Evolutionary conservation across 2,329 filamentous ascomycete genomes (phyloP), one percentile per base, ranked within the genome.

Genomic region (Gremmenia infestans): DNA sequence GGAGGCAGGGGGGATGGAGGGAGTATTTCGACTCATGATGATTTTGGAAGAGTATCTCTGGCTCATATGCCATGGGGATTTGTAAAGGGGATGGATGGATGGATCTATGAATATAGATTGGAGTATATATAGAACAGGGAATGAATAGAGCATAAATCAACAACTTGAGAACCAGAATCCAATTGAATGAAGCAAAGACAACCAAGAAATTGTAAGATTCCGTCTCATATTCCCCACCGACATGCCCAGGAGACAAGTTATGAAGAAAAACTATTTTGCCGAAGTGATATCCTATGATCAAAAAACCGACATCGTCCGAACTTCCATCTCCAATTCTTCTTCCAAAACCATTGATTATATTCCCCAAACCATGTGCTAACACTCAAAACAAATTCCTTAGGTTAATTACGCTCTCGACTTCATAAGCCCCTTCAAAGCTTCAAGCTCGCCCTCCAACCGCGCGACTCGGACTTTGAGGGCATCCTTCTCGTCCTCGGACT

Each of bases 401-500:
- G 42, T 35, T 25, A 25, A 6, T 6, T n/a, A 52, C 17, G 15
- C 25, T 48, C 35, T 32, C 35, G 43, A 25, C 32, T 11, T 43
- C 43, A 68, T 49, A 71, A 83, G 74, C 59, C 77, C 78, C 63
- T 79, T 76, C 55, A 89, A 71, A 11, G 84, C 80, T 55, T 82
- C 78, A 1, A 81, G 77, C 72, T 89, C 85, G 3, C 84, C 84
- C 70, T 89, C 84, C 53, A 83, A 76, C 64, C 82, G 75, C 9
- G 83, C 85, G 57, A 88, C 77, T 58, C 80, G 77, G 52, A 88
- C 72, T 53, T 79, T 80, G 63, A 88, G 69, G 15, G 82, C 82
- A 63, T 89, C 85, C 17, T 84, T 73, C 66, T 89, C 86, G 48
- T 76, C 70, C 56, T 80, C 80, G 66, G 85, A 78, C 45, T 79